Base-by-base conservation (phyloP, 1,284 basidiomycete species). In the Gastroboletus turbinatus region DNA sequence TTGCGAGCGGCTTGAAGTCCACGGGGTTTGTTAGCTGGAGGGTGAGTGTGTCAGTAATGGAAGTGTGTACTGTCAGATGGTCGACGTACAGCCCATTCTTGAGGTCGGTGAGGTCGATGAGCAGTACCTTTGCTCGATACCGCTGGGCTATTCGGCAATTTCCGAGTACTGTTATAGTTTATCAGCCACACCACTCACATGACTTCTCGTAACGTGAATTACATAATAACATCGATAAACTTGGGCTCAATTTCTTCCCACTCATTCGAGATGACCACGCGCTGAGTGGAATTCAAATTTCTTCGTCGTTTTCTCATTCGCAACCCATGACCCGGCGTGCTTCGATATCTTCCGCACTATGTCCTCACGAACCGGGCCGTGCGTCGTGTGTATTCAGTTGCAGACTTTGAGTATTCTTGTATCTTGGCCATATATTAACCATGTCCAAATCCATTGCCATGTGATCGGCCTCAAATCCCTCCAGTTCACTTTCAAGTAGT, bases 1-100 rank as follows among this genome's bases (percentile, higher is more conserved):
- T 98, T 98, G 79, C 97, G 92, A 73, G 96, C 97, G 74, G 97
- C 96, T 84, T 98, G 94, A 74, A 99, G 88, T 82, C 96, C 96
- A 84, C 96, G 91, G 76, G 96, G 96, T 92, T 98, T 96, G 85
- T 94, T 94, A 75, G 93, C 88, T 90, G 61, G 21, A 29, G 13
- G 29, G 10, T n/a, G 53, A 38, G 10, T 25, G 38, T 16, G 47
- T 71, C 52, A 72, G 51, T 35, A 14, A 50, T 21, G 9, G 13
- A 29, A 5, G 14, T 4, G 25, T 13, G 13, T 25, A 23, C 36
- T 9, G 62, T 45, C 42, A 55, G 55, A 59, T 59, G 59, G 57
- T 65, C 73, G 67, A 84, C 88, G 71, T 84, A 88, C 88, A 90
- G 82, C 88, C 88, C 88, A 90, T 90, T 82, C 77, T 87, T 84